phyloP scores from a whole-genome alignment of 148 eudicot genomes.

The Heliosperma pusillum region DNA sequence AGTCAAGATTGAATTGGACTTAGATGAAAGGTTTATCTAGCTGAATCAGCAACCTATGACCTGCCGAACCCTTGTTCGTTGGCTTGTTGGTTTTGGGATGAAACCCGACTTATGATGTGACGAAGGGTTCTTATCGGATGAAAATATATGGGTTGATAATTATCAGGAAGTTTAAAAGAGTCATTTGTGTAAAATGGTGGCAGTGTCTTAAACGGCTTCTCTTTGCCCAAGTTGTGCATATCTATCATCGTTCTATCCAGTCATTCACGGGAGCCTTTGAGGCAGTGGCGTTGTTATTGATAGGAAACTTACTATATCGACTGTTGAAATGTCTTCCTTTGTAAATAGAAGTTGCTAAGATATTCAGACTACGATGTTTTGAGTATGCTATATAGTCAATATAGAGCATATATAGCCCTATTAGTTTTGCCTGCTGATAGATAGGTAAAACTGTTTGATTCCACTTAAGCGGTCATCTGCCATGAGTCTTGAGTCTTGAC shows the following conservation, averaged over 20 bases:
- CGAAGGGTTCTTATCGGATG: background rate
- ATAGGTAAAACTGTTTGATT: background rate
- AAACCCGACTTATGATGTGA: background rate
- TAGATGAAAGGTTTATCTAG: background rate
- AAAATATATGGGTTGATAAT: too few relatives aligned
- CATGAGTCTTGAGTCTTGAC: too few relatives aligned
- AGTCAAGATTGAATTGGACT: constrained; percentile 11
- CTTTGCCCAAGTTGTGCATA: too few relatives aligned
- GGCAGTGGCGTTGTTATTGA: background rate
- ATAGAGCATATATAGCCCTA: background rate
- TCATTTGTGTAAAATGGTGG: too few relatives aligned
- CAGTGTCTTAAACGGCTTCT: too few relatives aligned
- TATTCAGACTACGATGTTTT: too few relatives aligned
- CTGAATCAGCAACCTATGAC: constrained; percentile 21
- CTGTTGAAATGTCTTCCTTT: constrained; percentile 8
- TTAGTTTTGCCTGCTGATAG: background rate
- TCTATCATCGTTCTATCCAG: too few relatives aligned
- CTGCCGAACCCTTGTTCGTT: constrained; percentile 6
- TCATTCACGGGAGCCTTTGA: too few relatives aligned
- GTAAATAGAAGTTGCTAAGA: background rate
- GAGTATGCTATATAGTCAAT: too few relatives aligned
- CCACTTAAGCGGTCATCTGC: background rate
- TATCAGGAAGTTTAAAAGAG: too few relatives aligned
- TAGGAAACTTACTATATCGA: background rate
- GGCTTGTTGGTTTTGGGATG: background rate